These are phyloP conservation scores for Yamadazyma endophytica DNA, from an alignment of 805 yeast species.

Conservation along the genomic window DNA sequence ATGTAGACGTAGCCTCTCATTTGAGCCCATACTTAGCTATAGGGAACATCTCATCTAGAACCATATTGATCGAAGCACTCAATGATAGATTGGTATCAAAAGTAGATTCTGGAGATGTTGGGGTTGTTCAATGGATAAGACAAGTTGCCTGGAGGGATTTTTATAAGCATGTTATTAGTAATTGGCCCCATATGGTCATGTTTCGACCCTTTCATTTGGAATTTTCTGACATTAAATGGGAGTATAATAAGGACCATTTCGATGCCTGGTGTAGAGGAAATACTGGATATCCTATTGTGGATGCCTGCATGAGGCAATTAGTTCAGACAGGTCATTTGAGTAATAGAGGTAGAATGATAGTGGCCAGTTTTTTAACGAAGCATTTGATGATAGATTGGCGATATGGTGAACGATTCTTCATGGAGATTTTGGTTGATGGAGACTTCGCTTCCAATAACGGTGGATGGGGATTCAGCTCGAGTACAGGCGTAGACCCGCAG, in stretches of 20 bases:
- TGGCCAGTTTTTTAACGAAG: slow-evolving; percentile 48
- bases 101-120: slow-evolving; percentile 23
- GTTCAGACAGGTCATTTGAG: slow-evolving; percentile 50
- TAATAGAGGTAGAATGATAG: slow-evolving; percentile 53
- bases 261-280: slow-evolving; percentile 49
- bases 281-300: slow-evolving; percentile 56
- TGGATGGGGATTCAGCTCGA: slow-evolving; percentile 55
- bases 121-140: slow-evolving; percentile 43
- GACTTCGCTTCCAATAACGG: slow-evolving; percentile 54
- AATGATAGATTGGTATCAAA: slow-evolving; percentile 19
- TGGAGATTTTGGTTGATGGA: slow-evolving; percentile 45
- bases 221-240: slow-evolving; percentile 40
- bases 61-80: slow-evolving; percentile 28
- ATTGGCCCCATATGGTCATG: slow-evolving; percentile 52
- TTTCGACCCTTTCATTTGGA: slow-evolving; percentile 45
- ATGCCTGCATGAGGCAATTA: slow-evolving; percentile 54
- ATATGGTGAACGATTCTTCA: slow-evolving; percentile 50
- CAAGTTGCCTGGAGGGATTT: slow-evolving; percentile 61
- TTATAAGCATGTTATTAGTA: slow-evolving; percentile 44
- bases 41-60: slow-evolving; percentile 44
- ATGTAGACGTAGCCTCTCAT: slow-evolving; percentile 30
- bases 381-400: slow-evolving; percentile 53
- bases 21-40: slow-evolving; percentile 44
- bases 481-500: slow-evolving; percentile 52
- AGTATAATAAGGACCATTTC: slow-evolving; percentile 36